Conservation (phyloP, 495 filamentous ascomycete species). For the Hyaloscypha hepaticicola region DNA sequence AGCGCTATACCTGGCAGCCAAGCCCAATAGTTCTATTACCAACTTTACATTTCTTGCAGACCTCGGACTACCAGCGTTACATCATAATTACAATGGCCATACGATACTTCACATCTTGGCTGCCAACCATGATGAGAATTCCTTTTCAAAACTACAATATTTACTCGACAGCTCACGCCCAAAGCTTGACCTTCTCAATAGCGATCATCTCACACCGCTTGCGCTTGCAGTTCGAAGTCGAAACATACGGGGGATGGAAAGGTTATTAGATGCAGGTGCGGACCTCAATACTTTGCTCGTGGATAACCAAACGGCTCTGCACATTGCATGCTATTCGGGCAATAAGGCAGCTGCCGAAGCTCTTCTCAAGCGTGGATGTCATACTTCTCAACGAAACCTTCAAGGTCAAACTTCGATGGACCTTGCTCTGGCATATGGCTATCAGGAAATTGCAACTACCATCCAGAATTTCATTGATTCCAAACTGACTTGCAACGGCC, state of each 20-base stretch:
- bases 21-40: neutral
- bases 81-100: neutral
- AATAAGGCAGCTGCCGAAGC: no score
- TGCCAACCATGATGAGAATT: neutral
- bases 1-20: neutral
- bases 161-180: neutral
- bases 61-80: neutral
- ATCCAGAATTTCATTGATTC: no score
- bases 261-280: neutral
- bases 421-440: no score
- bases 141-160: neutral
- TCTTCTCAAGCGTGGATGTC: no score
- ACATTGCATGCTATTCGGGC: no score
- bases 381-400: no score
- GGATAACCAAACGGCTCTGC: no score
- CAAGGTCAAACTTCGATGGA: no score
- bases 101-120: neutral
- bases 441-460: no score
- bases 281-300: neutral
- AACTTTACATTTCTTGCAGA: neutral
- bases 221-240: neutral
- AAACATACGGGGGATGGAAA: neutral
- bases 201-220: neutral
- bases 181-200: neutral
- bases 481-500: no score